Evolutionary conservation across 345 rosid species (phyloP).

Genomic region (Salix brachista): DNA sequence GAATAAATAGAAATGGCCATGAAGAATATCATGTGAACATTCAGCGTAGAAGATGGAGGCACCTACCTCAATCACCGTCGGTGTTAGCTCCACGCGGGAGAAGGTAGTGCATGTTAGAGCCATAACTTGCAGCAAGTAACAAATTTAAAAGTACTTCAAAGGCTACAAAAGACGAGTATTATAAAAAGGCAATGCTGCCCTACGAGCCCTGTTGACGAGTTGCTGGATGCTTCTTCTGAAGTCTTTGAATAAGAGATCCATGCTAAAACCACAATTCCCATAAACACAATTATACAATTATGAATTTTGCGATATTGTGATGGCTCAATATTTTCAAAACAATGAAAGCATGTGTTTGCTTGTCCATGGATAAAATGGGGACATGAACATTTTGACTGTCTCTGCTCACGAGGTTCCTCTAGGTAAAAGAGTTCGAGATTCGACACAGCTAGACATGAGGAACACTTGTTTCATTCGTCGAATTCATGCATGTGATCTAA

Average conservation of each 20-base stretch:
- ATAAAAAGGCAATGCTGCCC: background rate
- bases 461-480: slow-evolving; percentile 32
- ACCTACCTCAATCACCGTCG: background rate
- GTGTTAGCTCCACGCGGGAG: background rate
- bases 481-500: slow-evolving; percentile 84
- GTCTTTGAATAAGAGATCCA: background rate
- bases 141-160: background rate
- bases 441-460: background rate
- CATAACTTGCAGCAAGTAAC: background rate
- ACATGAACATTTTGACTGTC: slow-evolving; percentile 3
- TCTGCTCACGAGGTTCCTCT: background rate
- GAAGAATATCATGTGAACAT: too few species aligned
- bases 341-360: background rate
- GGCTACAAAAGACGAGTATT: background rate
- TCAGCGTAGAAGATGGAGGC: background rate
- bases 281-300: background rate
- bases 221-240: background rate
- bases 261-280: background rate
- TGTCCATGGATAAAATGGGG: slow-evolving; percentile 11
- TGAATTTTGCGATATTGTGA: background rate
- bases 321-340: background rate
- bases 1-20: too few species aligned
- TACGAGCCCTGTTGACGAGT: background rate
- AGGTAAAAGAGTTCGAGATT: background rate
- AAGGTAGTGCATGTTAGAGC: background rate